phyloP scores from a whole-genome alignment of 257 asterid genomes.

The Haberlea rhodopensis region DNA sequence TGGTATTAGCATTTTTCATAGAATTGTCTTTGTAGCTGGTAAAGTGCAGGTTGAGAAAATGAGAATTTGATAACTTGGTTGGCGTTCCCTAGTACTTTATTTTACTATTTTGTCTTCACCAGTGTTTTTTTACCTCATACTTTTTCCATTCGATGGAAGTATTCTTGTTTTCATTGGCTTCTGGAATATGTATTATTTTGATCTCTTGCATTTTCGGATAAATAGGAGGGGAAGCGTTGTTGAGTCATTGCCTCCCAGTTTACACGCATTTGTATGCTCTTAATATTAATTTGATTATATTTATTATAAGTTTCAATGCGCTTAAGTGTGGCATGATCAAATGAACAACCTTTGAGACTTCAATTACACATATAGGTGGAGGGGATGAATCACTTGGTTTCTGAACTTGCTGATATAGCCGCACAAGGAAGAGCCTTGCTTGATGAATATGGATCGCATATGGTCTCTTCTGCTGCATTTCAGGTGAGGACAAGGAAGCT shows the following conservation, averaged over 20 bases:
- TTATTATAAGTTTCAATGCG: neutral
- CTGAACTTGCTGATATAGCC: constrained; percentile 50
- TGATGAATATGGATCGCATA: constrained; percentile 45
- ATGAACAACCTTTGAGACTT: constrained; percentile 8
- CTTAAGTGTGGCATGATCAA: constrained; percentile 1
- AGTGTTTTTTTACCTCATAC: neutral
- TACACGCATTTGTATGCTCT: neutral
- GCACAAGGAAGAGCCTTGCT: constrained; percentile 51
- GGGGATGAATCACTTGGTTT: constrained; percentile 40
- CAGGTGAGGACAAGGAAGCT: constrained; percentile 38
- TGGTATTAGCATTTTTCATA: no score
- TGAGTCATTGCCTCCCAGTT: constrained; percentile 5
- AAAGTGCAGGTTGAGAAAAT: no score
- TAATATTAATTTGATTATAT: constrained; percentile 4
- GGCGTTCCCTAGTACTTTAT: no score
- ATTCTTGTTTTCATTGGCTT: neutral
- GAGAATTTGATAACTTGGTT: no score
- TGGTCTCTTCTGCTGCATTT: constrained; percentile 43
- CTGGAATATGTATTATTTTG: constrained; percentile 12
- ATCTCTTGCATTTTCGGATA: neutral
- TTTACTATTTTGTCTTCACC: no score
- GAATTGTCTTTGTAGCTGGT: no score
- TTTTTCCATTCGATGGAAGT: neutral
- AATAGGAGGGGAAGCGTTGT: constrained; percentile 4
- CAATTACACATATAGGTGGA: constrained; percentile 41